Conservation (phyloP, 2,329 filamentous ascomycete genomes). For the Geosmithia morbida region DNA sequence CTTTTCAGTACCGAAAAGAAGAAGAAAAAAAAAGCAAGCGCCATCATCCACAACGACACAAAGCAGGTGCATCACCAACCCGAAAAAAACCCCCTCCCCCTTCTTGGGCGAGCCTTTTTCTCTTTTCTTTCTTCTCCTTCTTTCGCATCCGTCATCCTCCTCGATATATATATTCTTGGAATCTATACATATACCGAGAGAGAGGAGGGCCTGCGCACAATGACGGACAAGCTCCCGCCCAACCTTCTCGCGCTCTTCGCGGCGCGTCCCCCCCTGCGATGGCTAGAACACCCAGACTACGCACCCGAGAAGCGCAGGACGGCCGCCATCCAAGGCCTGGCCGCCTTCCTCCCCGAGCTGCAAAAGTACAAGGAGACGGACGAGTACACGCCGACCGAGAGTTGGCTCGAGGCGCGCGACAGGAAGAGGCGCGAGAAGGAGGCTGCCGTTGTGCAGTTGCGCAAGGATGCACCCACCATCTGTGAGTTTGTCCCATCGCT, state of each 20-base stretch:
- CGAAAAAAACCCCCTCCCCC: too few species aligned
- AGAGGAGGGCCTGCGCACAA: slow-evolving; percentile 19
- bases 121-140: too few species aligned
- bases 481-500: slow-evolving; percentile 30
- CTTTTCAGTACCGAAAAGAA: too few species aligned
- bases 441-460: slow-evolving; percentile 45
- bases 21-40: too few species aligned
- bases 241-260: slow-evolving; percentile 91
- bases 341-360: slow-evolving; percentile 58
- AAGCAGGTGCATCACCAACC: too few species aligned
- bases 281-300: slow-evolving; percentile 70
- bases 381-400: slow-evolving; percentile 70
- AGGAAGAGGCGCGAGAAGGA: slow-evolving; percentile 72
- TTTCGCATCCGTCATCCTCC: too few species aligned
- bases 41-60: too few species aligned
- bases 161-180: too few species aligned
- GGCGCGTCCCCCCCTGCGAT: slow-evolving; percentile 81
- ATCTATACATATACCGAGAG: not conserved
- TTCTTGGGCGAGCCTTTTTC: too few species aligned
- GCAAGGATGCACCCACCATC: slow-evolving; percentile 47
- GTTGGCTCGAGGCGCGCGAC: slow-evolving; percentile 80
- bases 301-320: slow-evolving; percentile 73
- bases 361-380: slow-evolving; percentile 67
- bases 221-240: slow-evolving; percentile 94
- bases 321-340: slow-evolving; percentile 57